A percentile compares a stretch with the other conserved stretches of the same genome.
Evolutionary conservation across 2,329 filamentous ascomycete genomes (phyloP).

Genomic region (Rhynchosporium secalis): DNA sequence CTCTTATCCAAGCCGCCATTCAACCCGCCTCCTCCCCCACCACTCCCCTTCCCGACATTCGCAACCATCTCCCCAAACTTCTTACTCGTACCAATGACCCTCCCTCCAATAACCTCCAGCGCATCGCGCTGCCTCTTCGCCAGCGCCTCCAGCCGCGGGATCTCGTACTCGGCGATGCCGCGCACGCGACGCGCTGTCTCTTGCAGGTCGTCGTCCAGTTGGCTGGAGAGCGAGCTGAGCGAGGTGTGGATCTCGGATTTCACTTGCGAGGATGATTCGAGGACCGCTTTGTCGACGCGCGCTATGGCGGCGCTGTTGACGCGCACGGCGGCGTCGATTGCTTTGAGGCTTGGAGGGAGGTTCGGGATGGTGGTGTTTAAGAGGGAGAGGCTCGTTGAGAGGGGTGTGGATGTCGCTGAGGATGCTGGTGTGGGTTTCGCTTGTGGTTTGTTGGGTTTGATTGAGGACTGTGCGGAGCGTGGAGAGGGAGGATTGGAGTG

Average conservation of each 20-base stretch:
- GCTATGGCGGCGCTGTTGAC: constrained; percentile 31
- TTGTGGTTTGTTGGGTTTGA: not conserved
- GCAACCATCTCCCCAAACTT: constrained; percentile 32
- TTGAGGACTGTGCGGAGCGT: not conserved
- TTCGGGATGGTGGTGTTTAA: constrained; percentile 7
- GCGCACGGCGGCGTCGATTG: constrained; percentile 23
- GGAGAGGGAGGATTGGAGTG: not conserved
- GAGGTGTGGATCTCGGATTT: constrained; percentile 27
- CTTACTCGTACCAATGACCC: constrained; percentile 28
- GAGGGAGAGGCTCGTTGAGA: not conserved
- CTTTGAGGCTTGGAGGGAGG: constrained; percentile 6
- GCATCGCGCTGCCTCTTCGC: constrained; percentile 21
- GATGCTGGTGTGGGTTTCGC: not conserved
- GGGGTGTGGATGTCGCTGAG: not conserved
- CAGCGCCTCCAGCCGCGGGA: constrained; percentile 27
- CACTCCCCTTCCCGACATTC: constrained; percentile 18
- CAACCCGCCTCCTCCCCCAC: not conserved
- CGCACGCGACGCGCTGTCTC: constrained; percentile 28
- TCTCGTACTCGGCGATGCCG: constrained; percentile 27
- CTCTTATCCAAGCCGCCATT: constrained; percentile 9
- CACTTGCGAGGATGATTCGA: constrained; percentile 30
- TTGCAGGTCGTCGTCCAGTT: constrained; percentile 28
- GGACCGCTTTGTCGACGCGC: constrained; percentile 29
- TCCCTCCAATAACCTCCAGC: constrained; percentile 28
- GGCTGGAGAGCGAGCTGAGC: constrained; percentile 14